These are phyloP conservation scores for Sphaceloma murrayae DNA, from an alignment of 2,329 filamentous ascomycete species.

Conservation along the genomic window DNA sequence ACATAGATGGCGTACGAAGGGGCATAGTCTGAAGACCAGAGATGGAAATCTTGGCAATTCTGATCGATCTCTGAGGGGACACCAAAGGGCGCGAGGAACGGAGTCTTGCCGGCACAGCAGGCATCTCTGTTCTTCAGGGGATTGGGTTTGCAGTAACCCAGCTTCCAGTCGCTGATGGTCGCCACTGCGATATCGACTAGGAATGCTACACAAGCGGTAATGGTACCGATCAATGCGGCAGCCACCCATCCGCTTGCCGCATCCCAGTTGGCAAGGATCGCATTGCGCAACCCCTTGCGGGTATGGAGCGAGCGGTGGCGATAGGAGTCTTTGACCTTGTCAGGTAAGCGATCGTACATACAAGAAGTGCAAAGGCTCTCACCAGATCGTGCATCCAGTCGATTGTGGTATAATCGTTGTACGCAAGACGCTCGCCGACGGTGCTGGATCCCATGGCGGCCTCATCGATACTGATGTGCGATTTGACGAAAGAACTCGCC, in stretches of 20 bases:
- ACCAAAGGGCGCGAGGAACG: slow-evolving; percentile 20
- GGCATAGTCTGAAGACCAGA: slow-evolving; percentile 37
- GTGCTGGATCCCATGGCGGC: slow-evolving; percentile 37
- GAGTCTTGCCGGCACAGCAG: slow-evolving; percentile 38
- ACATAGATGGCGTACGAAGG: slow-evolving; percentile 41
- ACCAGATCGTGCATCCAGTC: slow-evolving; percentile 54
- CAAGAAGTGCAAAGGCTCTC: slow-evolving; percentile 11
- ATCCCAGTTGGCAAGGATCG: slow-evolving; percentile 37
- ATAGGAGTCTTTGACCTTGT: slow-evolving; percentile 47
- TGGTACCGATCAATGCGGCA: slow-evolving; percentile 43
- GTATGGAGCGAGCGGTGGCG: slow-evolving; percentile 41
- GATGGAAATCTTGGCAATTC: slow-evolving; percentile 34
- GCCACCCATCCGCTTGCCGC: slow-evolving; percentile 48
- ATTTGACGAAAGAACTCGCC: slow-evolving; percentile 35
- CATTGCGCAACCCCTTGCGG: slow-evolving; percentile 35
- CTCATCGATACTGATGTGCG: slow-evolving; percentile 41
- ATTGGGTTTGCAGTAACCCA: slow-evolving; percentile 44
- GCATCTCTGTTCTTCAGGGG: slow-evolving; percentile 39
- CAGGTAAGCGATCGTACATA: neutral
- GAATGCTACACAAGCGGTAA: slow-evolving; percentile 49
- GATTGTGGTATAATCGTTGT: slow-evolving; percentile 54
- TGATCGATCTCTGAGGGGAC: slow-evolving; percentile 23
- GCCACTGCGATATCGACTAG: slow-evolving; percentile 47
- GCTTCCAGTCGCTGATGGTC: slow-evolving; percentile 48
- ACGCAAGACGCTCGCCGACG: slow-evolving; percentile 47